A percentile compares a stretch with the other conserved stretches of the same genome.
Evolutionary conservation across 2,329 filamentous ascomycete species (phyloP).

Genomic region (Paecilomyces fulvus): DNA sequence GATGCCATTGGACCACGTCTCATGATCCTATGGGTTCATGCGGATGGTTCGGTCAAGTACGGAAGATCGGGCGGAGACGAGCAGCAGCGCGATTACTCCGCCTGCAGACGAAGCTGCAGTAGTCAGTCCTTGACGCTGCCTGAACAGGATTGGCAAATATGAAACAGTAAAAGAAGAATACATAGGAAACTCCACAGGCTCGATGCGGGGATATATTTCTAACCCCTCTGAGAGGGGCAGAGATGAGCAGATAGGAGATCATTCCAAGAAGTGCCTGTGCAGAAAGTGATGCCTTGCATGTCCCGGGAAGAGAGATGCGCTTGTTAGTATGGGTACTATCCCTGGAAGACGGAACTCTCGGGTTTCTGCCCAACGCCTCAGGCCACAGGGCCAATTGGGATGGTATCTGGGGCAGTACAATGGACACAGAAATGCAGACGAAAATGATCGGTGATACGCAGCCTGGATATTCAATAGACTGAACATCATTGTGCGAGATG

Average conservation of each 20-base stretch:
- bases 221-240: neutral
- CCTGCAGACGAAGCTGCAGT: constrained; percentile 22
- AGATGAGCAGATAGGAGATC: neutral
- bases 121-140: constrained; percentile 7
- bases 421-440: constrained; percentile 2
- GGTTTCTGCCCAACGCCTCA: constrained; percentile 8
- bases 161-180: neutral
- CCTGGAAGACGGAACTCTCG: neutral
- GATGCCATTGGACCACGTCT: constrained; percentile 37
- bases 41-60: constrained; percentile 15
- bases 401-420: constrained; percentile 3
- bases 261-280: neutral
- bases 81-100: constrained; percentile 17
- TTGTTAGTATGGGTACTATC: neutral
- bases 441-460: constrained; percentile 6
- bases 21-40: constrained; percentile 20
- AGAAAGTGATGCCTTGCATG: neutral
- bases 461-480: constrained; percentile 1
- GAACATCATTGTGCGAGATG: constrained; percentile 6
- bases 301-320: neutral
- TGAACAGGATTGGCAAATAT: neutral
- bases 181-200: neutral
- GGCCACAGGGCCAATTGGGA: constrained; percentile 1
- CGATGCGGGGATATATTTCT: neutral
- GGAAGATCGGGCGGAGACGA: constrained; percentile 19